Conservation (phyloP, 805 yeast genomes). For the Ogataea zsoltii region DNA sequence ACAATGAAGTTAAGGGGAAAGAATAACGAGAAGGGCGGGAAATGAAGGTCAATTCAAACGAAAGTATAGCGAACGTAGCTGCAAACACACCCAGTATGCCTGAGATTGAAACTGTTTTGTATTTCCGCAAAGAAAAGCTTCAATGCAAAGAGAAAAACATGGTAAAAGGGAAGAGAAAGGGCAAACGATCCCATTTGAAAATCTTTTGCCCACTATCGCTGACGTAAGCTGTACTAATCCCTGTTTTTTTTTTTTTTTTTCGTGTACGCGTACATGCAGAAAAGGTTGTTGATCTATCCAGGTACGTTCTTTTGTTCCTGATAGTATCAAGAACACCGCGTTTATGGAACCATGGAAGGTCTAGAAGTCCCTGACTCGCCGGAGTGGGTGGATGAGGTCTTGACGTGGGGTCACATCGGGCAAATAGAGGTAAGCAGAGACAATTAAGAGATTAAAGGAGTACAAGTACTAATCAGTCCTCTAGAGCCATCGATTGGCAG, state of each 20-base stretch:
- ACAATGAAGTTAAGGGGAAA: too few relatives aligned
- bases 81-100: too few relatives aligned
- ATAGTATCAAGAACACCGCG: not conserved
- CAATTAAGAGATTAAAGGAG: not conserved
- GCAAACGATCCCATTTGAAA: not conserved
- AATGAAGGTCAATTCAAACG: too few relatives aligned
- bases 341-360: constrained; percentile 3
- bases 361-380: constrained; percentile 25
- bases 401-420: constrained; percentile 19
- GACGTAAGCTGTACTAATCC: constrained; percentile 2
- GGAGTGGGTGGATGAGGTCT: constrained; percentile 15
- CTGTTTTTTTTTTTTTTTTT: not conserved
- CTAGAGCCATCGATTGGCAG: constrained; percentile 2
- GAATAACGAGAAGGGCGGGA: too few relatives aligned
- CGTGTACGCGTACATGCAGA: not conserved
- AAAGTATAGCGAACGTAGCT: too few relatives aligned
- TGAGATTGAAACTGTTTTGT: too few relatives aligned
- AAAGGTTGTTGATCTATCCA: not conserved
- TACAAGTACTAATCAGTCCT: constrained; percentile 4
- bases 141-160: too few relatives aligned
- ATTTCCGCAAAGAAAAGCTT: too few relatives aligned
- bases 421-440: constrained; percentile 12
- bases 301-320: not conserved
- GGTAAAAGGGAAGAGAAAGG: not conserved
- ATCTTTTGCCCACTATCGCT: not conserved